phyloP scores from a whole-genome alignment of 1,139 yeast species.

The Hanseniaspora uvarum region DNA sequence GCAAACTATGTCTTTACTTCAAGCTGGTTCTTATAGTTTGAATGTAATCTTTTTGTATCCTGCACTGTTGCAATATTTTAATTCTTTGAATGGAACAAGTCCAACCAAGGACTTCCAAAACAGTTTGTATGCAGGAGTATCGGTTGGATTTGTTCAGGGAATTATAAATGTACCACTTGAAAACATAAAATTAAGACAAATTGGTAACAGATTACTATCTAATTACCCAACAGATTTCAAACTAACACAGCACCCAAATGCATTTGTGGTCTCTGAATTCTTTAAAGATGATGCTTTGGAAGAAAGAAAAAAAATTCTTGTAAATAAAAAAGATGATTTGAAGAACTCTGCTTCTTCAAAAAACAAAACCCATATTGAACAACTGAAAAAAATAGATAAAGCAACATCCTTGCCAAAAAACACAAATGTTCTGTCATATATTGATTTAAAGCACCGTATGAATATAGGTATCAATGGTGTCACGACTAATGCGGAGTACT shows the following conservation, averaged over 20 bases:
- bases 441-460: background rate
- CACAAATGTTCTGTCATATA: background rate
- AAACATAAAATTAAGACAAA: constrained; percentile 75
- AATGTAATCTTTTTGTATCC: constrained; percentile 3
- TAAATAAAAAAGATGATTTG: background rate
- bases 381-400: background rate
- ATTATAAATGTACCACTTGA: constrained; percentile 84
- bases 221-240: constrained; percentile 18
- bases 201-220: constrained; percentile 32
- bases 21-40: constrained; percentile 1
- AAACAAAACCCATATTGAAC: background rate
- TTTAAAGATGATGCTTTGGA: background rate
- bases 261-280: constrained; percentile 1
- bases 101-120: background rate
- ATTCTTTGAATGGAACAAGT: background rate
- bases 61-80: background rate
- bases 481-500: background rate
- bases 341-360: background rate
- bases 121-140: constrained; percentile 68
- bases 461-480: background rate
- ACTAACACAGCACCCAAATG: background rate
- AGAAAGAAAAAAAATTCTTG: background rate
- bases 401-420: background rate
- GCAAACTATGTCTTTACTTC: constrained; percentile 1
- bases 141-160: constrained; percentile 76